Conservation (phyloP, 352 stramenopile genomes). For the Phytophthora cactorum region DNA sequence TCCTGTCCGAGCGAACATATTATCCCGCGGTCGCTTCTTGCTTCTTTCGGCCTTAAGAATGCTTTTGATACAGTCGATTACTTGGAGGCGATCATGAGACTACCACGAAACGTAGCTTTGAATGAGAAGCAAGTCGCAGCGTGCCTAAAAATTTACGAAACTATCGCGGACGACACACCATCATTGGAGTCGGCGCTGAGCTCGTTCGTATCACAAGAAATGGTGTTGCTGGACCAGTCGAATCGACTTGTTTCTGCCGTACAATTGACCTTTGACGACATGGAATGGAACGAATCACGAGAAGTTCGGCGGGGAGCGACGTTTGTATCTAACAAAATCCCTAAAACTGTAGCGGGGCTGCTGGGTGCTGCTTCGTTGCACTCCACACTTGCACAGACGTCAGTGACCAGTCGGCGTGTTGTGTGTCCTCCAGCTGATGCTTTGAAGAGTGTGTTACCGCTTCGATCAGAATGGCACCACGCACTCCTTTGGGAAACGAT, state of each 20-base stretch:
- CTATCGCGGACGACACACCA: conserved; percentile 41
- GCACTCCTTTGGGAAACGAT: conserved; percentile 68
- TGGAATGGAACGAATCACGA: conserved; percentile 77
- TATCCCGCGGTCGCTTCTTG: conserved; percentile 63
- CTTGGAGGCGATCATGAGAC: conserved; percentile 50
- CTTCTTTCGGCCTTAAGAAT: conserved; percentile 60
- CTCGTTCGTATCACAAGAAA: conserved; percentile 41
- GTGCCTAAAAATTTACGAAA: conserved; percentile 58
- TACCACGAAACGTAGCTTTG: conserved; percentile 43
- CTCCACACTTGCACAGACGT: conserved; percentile 65
- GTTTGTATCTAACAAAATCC: conserved; percentile 63
- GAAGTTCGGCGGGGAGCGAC: conserved; percentile 50
- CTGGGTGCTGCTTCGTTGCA: conserved; percentile 72
- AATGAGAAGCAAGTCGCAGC: conserved; percentile 33
- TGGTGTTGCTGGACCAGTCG: conserved; percentile 49
- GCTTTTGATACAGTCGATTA: conserved; percentile 63
- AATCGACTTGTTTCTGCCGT: conserved; percentile 43
- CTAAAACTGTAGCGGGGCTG: conserved; percentile 47
- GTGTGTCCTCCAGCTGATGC: conserved; percentile 45
- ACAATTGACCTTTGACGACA: conserved; percentile 71
- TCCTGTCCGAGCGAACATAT: conserved; percentile 60
- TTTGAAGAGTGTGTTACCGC: conserved; percentile 53
- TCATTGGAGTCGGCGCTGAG: conserved; percentile 31
- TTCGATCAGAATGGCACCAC: conserved; percentile 44
- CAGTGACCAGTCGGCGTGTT: conserved; percentile 55